phyloP scores from a whole-genome alignment of 2,329 filamentous ascomycete species.

The Aspergillus sp. region DNA sequence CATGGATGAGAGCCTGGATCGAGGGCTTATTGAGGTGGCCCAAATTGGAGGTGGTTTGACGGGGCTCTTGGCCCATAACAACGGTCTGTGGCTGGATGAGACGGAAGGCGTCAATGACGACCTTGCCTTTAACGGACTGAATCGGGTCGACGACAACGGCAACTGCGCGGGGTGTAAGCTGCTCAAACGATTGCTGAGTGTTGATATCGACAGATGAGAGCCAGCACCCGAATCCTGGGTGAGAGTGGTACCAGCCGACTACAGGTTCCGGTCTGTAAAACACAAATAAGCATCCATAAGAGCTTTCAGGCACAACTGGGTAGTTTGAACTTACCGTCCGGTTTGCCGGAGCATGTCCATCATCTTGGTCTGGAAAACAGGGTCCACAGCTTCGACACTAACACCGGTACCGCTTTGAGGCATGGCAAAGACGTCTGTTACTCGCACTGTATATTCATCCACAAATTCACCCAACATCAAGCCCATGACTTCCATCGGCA shows the following conservation, averaged over 20 bases:
- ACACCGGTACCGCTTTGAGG: conserved; percentile 98
- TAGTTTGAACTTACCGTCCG: conserved; percentile 68
- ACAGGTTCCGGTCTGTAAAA: conserved; percentile 82
- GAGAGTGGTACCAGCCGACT: conserved; percentile 99
- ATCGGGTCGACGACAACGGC: conserved; percentile 98
- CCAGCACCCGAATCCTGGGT: conserved; percentile 99
- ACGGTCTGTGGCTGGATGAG: conserved; percentile 97
- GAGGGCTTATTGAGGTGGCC: conserved; percentile 98
- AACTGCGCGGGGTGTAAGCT: conserved; percentile 93
- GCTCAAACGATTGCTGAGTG: conserved; percentile 99
- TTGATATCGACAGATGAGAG: conserved; percentile 99
- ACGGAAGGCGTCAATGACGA: conserved; percentile 98
- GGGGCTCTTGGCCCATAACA: conserved; percentile 96
- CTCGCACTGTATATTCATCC: conserved; percentile 97
- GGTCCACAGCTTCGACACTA: conserved; percentile 96
- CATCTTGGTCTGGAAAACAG: conserved; percentile 99
- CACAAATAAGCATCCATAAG: conserved; percentile 19
- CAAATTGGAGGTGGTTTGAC: conserved; percentile 96
- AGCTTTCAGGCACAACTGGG: background rate
- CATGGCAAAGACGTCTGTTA: conserved; percentile 99
- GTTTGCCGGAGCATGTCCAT: conserved; percentile 99
- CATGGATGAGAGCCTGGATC: conserved; percentile 98
- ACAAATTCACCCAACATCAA: conserved; percentile 99
- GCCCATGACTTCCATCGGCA: conserved; percentile 99
- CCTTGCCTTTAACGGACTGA: conserved; percentile 98